Evolutionary conservation across 805 yeast species (phyloP).

Genomic region (Saccharomycopsis babjevae): DNA sequence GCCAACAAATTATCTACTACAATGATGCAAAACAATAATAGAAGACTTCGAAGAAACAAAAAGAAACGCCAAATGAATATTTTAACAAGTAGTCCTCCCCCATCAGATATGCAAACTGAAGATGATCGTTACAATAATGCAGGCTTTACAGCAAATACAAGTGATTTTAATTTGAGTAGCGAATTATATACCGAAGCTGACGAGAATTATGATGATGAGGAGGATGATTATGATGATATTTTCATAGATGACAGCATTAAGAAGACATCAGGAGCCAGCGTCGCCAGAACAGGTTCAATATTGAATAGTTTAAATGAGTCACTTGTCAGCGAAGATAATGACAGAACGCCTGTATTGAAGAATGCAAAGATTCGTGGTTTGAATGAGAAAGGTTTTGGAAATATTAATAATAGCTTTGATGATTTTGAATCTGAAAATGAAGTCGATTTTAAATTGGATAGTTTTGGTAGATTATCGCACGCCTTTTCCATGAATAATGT

Average conservation of each 20-base stretch:
- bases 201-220: background rate
- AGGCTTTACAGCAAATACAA: background rate
- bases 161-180: conserved; percentile 4
- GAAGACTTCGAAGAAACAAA: background rate
- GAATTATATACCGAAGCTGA: background rate
- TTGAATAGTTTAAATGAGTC: conserved; percentile 1
- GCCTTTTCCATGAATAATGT: background rate
- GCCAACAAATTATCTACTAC: conserved; percentile 13
- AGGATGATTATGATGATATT: conserved; percentile 5
- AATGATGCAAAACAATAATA: background rate
- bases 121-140: background rate
- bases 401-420: background rate
- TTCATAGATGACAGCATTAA: conserved; percentile 8
- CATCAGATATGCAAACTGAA: background rate
- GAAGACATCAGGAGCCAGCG: background rate
- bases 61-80: background rate
- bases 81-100: conserved; percentile 5
- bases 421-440: conserved; percentile 14
- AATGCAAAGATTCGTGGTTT: background rate
- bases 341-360: background rate
- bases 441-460: conserved; percentile 13
- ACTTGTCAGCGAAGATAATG: background rate
- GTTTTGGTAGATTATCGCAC: conserved; percentile 14
- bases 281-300: background rate
- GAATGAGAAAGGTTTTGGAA: background rate